Percentiles rank a stretch among this genome's conserved stretches.
These are phyloP conservation scores for Phytophthora crassamura DNA, from an alignment of 352 stramenopile species.

Conservation along the genomic window DNA sequence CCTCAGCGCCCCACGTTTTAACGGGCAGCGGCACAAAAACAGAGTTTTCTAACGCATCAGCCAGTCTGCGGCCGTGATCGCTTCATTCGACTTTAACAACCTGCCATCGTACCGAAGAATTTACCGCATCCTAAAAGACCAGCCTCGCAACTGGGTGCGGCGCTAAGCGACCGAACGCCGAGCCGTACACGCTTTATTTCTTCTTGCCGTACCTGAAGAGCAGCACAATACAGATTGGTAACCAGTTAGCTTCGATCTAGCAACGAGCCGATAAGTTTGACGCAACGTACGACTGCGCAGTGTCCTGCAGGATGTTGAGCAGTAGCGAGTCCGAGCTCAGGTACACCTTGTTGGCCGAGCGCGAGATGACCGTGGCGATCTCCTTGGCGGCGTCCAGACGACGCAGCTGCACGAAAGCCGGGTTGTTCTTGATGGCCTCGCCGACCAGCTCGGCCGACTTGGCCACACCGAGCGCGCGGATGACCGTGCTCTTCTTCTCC, in stretches of 20 bases:
- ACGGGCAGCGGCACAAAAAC: too few relatives aligned
- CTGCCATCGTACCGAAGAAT: conserved; percentile 7
- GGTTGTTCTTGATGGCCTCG: conserved; percentile 99
- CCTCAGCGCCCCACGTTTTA: not conserved
- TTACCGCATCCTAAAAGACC: conserved; percentile 23
- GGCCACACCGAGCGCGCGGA: conserved; percentile 97
- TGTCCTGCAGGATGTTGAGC: conserved; percentile 95
- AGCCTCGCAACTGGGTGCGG: not conserved
- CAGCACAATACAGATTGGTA: not conserved
- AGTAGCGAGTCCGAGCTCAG: conserved; percentile 98
- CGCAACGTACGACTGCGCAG: conserved; percentile 53
- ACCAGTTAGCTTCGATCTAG: conserved; percentile 4
- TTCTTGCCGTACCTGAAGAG: conserved; percentile 43
- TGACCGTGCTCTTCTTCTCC: conserved; percentile 99
- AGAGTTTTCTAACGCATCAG: conserved; percentile 1
- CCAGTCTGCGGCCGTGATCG: conserved; percentile 8
- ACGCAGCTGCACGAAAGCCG: conserved; percentile 99
- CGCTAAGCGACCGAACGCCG: not conserved
- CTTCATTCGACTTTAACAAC: conserved; percentile 21
- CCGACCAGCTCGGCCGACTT: conserved; percentile 98
- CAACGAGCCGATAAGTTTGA: too few relatives aligned
- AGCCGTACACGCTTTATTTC: conserved; percentile 38
- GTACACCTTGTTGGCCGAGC: conserved; percentile 98
- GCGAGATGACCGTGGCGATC: conserved; percentile 96
- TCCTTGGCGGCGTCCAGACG: conserved; percentile 99